Conservation (phyloP, 2,329 filamentous ascomycete species). For the Cladophialophora chaetospira region DNA sequence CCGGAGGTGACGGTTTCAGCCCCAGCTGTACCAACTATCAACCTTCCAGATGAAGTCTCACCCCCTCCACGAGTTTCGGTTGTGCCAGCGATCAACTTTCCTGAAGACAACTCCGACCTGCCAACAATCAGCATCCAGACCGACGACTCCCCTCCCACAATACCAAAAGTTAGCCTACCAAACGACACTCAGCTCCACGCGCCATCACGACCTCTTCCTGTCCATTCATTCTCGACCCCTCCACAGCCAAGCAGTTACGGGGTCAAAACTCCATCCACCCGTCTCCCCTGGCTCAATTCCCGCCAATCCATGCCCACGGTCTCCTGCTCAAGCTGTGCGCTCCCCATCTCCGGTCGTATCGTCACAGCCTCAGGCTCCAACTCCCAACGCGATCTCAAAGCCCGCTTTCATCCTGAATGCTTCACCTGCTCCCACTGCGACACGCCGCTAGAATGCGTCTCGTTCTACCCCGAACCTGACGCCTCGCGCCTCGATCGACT, state of each 20-base stretch:
- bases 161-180: constrained; percentile 18
- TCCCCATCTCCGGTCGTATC: constrained; percentile 86
- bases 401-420: constrained; percentile 87
- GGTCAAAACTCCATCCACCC: constrained; percentile 35
- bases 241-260: constrained; percentile 41
- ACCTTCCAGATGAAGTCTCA: constrained; percentile 32
- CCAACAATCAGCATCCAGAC: constrained; percentile 8
- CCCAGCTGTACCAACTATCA: constrained; percentile 37
- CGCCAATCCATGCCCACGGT: constrained; percentile 59
- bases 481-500: constrained; percentile 69
- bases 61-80: not conserved
- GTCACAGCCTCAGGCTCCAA: constrained; percentile 73
- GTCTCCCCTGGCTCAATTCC: constrained; percentile 36
- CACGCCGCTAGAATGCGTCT: constrained; percentile 87
- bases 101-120: constrained; percentile 11
- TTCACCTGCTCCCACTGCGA: constrained; percentile 87
- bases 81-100: constrained; percentile 15
- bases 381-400: constrained; percentile 24
- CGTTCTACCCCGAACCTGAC: constrained; percentile 91
- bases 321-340: constrained; percentile 78
- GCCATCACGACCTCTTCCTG: constrained; percentile 24
- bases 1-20: constrained; percentile 58
- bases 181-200: constrained; percentile 5
- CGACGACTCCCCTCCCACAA: not conserved
- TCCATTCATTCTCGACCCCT: constrained; percentile 36